Evolutionary conservation across 164 flowering plant genomes (phyloP).

Genomic region (Aristolochia californica): DNA sequence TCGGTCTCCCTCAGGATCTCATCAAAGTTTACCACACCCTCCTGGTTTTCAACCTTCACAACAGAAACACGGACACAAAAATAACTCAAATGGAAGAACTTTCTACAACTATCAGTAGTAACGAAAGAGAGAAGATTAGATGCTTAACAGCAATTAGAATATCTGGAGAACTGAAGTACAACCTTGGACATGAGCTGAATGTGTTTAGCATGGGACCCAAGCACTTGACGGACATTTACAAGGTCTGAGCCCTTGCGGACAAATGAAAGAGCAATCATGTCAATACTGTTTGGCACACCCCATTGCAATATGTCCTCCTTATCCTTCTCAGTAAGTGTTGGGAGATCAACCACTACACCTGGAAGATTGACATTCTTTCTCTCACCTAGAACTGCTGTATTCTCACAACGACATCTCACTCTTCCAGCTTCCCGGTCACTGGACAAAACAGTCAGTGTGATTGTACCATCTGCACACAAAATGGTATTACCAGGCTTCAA

Average conservation of each 20-base stretch:
- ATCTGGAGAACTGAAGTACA: conserved; percentile 7
- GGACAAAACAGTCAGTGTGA: conserved; percentile 54
- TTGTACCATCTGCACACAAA: conserved; percentile 79
- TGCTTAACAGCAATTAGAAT: neutral
- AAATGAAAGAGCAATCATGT: conserved; percentile 84
- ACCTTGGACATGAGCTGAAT: conserved; percentile 82
- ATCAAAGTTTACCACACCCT: conserved; percentile 80
- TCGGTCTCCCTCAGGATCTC: conserved; percentile 84
- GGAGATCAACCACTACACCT: conserved; percentile 82
- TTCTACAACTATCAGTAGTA: no score
- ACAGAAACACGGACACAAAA: neutral
- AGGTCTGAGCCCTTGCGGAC: conserved; percentile 89
- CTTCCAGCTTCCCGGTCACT: conserved; percentile 61
- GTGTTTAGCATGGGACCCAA: conserved; percentile 64
- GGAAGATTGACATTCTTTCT: conserved; percentile 87
- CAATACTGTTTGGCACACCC: conserved; percentile 85
- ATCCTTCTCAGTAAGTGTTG: conserved; percentile 81
- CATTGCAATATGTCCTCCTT: conserved; percentile 70
- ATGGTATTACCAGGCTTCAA: conserved; percentile 70
- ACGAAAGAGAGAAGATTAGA: neutral
- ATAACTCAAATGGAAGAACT: no score
- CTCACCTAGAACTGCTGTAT: conserved; percentile 67
- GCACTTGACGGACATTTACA: conserved; percentile 69
- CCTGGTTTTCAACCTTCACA: conserved; percentile 76
- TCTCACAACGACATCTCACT: conserved; percentile 76